phyloP scores from a whole-genome alignment of 768 basidiomycete genomes.

The Leccinellum rugosiceps region DNA sequence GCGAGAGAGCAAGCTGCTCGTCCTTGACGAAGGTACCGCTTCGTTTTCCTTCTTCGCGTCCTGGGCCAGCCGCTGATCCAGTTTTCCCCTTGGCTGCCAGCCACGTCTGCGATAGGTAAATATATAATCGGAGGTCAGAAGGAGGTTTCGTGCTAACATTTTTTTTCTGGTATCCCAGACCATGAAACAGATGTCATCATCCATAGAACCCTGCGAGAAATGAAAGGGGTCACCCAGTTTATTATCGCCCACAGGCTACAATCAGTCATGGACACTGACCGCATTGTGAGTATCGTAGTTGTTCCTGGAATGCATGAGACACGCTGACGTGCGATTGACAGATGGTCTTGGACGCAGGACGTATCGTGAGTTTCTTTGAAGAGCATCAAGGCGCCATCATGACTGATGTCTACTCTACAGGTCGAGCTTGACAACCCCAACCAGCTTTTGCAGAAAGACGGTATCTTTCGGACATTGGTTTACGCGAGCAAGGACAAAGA shows the following conservation, averaged over 20 bases:
- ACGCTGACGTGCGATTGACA: not conserved
- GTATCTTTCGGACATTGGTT: constrained; percentile 1
- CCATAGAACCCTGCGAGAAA: constrained; percentile 4
- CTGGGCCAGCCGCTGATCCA: not conserved
- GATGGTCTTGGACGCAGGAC: constrained; percentile 12
- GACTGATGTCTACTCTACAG: not conserved
- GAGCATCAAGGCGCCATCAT: not conserved
- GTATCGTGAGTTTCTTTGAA: not conserved
- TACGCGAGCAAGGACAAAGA: constrained; percentile 7
- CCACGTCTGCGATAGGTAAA: constrained; percentile 10
- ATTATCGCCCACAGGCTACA: constrained; percentile 8
- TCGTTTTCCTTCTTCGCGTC: no score
- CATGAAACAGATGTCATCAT: constrained; percentile 7
- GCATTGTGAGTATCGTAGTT: not conserved
- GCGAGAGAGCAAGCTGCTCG: constrained; percentile 41
- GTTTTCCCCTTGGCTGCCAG: not conserved
- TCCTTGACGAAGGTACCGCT: constrained; percentile 41
- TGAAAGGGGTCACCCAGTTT: constrained; percentile 7
- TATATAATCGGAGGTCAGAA: no score
- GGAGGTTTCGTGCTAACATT: not conserved
- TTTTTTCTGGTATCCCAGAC: not conserved
- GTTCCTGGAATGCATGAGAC: not conserved
- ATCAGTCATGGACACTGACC: constrained; percentile 10
- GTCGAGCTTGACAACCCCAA: constrained; percentile 4
- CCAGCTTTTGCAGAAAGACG: not conserved